A percentile compares a stretch with the other conserved stretches of the same genome.
These are phyloP conservation scores for Penicillium janthinellum DNA, from an alignment of 2,329 filamentous ascomycete species.

Conservation along the genomic window DNA sequence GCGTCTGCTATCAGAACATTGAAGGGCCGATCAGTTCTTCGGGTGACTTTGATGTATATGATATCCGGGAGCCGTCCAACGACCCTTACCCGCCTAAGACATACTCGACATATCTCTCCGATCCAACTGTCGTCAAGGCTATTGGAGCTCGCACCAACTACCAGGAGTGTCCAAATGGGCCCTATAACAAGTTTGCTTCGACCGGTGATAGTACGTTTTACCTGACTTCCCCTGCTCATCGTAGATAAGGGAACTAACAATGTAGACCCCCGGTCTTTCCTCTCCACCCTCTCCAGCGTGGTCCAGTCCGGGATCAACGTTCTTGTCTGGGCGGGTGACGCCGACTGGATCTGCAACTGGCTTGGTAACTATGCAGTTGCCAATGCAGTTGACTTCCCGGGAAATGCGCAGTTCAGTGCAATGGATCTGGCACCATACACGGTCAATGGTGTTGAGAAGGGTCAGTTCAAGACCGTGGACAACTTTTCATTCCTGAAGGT, in stretches of 20 bases:
- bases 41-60: conserved; percentile 46
- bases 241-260: conserved; percentile 12
- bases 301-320: conserved; percentile 52
- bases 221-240: background rate
- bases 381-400: conserved; percentile 50
- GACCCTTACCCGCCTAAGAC: conserved; percentile 45
- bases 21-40: conserved; percentile 36
- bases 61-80: conserved; percentile 45
- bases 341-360: conserved; percentile 64
- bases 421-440: conserved; percentile 48
- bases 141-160: conserved; percentile 52
- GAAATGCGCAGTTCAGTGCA: conserved; percentile 44
- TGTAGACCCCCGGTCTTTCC: conserved; percentile 48
- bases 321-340: conserved; percentile 46
- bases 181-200: conserved; percentile 41
- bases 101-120: conserved; percentile 47
- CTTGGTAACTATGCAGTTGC: conserved; percentile 53
- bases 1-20: conserved; percentile 41
- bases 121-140: conserved; percentile 39
- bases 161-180: conserved; percentile 43
- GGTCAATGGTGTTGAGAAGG: conserved; percentile 51
- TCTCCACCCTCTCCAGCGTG: conserved; percentile 48
- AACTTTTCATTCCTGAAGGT: conserved; percentile 56
- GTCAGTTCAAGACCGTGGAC: conserved; percentile 54
- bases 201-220: conserved; percentile 45